Evolutionary conservation across 2,329 filamentous ascomycete species (phyloP).

Genomic region (Aspergillus sp.): DNA sequence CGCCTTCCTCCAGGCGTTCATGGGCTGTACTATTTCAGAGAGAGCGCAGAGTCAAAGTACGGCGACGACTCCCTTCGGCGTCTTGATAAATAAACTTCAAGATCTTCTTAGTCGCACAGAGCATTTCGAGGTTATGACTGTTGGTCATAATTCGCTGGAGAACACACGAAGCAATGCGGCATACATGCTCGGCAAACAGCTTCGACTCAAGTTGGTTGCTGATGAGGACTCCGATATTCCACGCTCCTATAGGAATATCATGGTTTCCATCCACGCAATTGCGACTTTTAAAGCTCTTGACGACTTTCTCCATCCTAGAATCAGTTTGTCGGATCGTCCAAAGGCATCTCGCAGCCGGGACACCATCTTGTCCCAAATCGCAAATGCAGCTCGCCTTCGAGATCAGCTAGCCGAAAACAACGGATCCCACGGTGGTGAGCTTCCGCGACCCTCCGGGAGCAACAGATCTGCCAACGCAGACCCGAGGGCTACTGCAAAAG

Average conservation of each 20-base stretch:
- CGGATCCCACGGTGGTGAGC: constrained; percentile 35
- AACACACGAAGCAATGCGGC: constrained; percentile 86
- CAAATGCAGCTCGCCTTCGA: constrained; percentile 67
- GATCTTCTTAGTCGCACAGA: constrained; percentile 94
- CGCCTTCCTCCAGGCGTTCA: constrained; percentile 88
- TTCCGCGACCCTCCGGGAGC: constrained; percentile 22
- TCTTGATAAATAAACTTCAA: constrained; percentile 90
- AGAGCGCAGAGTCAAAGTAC: constrained; percentile 65
- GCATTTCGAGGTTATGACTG: constrained; percentile 96
- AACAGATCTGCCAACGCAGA: constrained; percentile 1
- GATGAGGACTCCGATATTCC: constrained; percentile 88
- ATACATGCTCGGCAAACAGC: constrained; percentile 95
- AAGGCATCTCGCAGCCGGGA: constrained; percentile 59
- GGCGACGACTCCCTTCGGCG: constrained; percentile 80
- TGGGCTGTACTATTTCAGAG: constrained; percentile 65
- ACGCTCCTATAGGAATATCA: constrained; percentile 83
- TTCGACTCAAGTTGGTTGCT: constrained; percentile 82
- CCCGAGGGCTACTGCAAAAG: constrained; percentile 34
- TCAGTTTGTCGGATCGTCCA: constrained; percentile 75
- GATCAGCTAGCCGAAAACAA: constrained; percentile 42
- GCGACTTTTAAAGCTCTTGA: constrained; percentile 96
- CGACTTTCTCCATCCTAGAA: constrained; percentile 89
- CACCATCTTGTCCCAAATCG: constrained; percentile 69
- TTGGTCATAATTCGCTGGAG: constrained; percentile 88
- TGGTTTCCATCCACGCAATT: constrained; percentile 98